A percentile compares a stretch with the other conserved stretches of the same genome.
Evolutionary conservation across 2,329 filamentous ascomycete genomes (phyloP).

Genomic region (Phyllosticta citribraziliensis): DNA sequence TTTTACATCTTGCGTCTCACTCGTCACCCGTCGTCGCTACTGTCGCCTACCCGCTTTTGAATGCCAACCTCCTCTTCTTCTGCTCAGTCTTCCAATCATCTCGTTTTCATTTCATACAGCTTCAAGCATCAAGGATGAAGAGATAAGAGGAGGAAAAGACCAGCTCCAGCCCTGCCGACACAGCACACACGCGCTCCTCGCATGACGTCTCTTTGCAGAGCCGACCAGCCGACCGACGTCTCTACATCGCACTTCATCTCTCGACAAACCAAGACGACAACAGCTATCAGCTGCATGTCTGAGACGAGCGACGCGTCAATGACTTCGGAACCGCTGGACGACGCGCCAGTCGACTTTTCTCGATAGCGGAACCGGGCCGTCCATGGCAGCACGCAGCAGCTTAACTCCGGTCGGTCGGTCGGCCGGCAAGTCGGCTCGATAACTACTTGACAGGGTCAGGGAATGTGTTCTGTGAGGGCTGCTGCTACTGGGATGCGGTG

Average conservation of each 20-base stretch:
- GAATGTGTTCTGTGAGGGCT: not conserved
- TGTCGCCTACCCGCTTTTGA: too few relatives aligned
- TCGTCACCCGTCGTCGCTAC: too few relatives aligned
- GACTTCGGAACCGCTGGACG: not conserved
- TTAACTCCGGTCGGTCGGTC: not conserved
- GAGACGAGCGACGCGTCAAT: not conserved
- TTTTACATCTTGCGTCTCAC: too few relatives aligned
- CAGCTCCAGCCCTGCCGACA: too few relatives aligned
- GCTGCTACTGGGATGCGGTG: not conserved
- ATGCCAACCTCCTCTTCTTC: too few relatives aligned
- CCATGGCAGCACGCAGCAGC: not conserved
- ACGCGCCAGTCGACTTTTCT: not conserved
- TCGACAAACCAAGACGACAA: not conserved
- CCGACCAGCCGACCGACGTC: not conserved
- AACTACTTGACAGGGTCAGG: not conserved
- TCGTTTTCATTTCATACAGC: too few relatives aligned
- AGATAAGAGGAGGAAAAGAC: too few relatives aligned
- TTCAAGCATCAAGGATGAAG: too few relatives aligned
- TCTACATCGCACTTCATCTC: not conserved
- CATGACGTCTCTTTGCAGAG: too few relatives aligned
- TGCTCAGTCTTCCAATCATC: too few relatives aligned
- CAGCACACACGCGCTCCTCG: too few relatives aligned
- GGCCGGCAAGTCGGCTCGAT: not conserved
- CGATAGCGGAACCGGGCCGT: not conserved
- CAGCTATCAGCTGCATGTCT: not conserved